These are phyloP conservation scores for Calophaca sinica DNA, from an alignment of 306 rosid species.

Conservation along the genomic window DNA sequence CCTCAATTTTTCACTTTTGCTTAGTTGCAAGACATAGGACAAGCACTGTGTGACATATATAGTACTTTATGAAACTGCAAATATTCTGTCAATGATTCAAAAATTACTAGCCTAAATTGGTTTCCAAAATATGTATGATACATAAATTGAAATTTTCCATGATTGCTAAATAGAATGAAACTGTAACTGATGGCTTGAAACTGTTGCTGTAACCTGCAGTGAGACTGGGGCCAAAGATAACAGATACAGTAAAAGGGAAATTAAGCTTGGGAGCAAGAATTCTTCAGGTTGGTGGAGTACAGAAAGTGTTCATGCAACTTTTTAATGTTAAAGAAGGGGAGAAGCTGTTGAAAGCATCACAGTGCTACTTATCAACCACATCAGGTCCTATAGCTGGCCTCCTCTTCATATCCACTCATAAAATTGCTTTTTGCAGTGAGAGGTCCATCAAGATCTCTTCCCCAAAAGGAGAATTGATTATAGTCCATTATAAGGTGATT, in stretches of 20 bases:
- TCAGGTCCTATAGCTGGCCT: slow-evolving; percentile 86
- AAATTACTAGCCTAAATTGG: slow-evolving; percentile 10
- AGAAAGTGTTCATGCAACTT: slow-evolving; percentile 63
- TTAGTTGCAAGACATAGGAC: too few relatives aligned
- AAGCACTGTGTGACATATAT: background rate
- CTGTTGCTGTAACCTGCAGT: slow-evolving; percentile 55
- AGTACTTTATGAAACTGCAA: slow-evolving; percentile 7
- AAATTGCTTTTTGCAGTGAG: slow-evolving; percentile 82
- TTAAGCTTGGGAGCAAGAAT: slow-evolving; percentile 76
- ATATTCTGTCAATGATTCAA: background rate
- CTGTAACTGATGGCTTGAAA: slow-evolving; percentile 31
- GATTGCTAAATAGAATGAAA: slow-evolving; percentile 23
- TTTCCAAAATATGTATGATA: slow-evolving; percentile 2
- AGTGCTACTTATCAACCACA: slow-evolving; percentile 80
- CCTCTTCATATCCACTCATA: slow-evolving; percentile 79
- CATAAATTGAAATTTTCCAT: slow-evolving; percentile 3
- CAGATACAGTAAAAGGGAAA: slow-evolving; percentile 78
- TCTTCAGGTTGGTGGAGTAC: slow-evolving; percentile 70
- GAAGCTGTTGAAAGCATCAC: slow-evolving; percentile 68
- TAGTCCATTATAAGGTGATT: slow-evolving; percentile 70
- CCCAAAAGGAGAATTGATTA: slow-evolving; percentile 54
- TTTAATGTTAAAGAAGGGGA: slow-evolving; percentile 67
- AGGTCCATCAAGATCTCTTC: slow-evolving; percentile 69
- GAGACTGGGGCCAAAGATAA: slow-evolving; percentile 66
- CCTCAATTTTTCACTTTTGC: slow-evolving; percentile 18